Evolutionary conservation across 2,329 filamentous ascomycete species (phyloP), one percentile per base, ranked within the genome.

Genomic region (Penicillium sp.): DNA sequence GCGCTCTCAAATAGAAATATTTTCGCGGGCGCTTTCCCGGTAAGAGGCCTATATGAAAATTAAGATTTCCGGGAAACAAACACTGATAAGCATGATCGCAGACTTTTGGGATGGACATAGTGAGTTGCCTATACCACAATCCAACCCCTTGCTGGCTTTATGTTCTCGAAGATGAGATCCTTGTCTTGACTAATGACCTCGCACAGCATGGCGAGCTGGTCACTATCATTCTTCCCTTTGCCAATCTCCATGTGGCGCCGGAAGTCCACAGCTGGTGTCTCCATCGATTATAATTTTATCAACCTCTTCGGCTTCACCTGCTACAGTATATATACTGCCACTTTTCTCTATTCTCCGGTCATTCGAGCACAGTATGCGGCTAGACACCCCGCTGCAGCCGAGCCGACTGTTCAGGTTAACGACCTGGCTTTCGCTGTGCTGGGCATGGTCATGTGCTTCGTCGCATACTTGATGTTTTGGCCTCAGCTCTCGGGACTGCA

Each of bases 141-240:
- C 32, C 33, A 11, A 46, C 2, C 18, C 25, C 29, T 39, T 39
- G 12, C 27, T 5, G 9, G 4, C 11, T 13, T 9, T 18, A 3
- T 13, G 29, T 9, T 5, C 5, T 28, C 6, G 7, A 11, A 24
- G 18, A 5, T 27, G 24, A 9, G 5, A 9, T 12, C 11, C 12
- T 27, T 9, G 3, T 28, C 7, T 8, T 32, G n/a, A 9, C 25
- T 43, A 27, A 44, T 26, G 9, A 25, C 24, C n/a, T 26, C 5
- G 4, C 18, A 40, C 50, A 75, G 72, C 70, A 84, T 81, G 54
- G 55, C 83, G 42, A 82, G 80, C 68, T 93, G 91, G 91, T 91
- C 87, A 9, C 72, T 84, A 12, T 95, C 89, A 12, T 97, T 96
- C 73, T 97, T 97, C 67, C 90, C 91, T 1, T 93, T 97, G 66